phyloP scores from a whole-genome alignment of 108 stramenopile genomes.

The Conticribra weissflogii region DNA sequence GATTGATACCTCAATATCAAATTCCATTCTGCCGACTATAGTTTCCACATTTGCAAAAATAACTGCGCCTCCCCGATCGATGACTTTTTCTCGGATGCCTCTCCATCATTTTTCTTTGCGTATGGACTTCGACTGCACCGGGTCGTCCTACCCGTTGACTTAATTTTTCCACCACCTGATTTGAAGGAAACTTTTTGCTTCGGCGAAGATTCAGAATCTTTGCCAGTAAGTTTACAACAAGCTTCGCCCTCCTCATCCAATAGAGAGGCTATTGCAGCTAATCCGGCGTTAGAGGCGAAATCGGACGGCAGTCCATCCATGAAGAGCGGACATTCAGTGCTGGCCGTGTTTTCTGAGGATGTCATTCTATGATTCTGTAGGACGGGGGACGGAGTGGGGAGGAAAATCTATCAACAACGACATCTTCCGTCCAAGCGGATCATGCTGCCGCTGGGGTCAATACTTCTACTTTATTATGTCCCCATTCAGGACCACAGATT shows the following conservation, averaged over 20 bases:
- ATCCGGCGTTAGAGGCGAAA: slow-evolving; percentile 61
- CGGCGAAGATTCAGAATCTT: neutral
- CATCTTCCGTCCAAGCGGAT: too few species aligned
- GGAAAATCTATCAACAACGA: too few species aligned
- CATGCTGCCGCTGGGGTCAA: too few species aligned
- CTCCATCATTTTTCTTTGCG: slow-evolving; percentile 15
- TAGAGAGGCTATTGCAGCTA: slow-evolving; percentile 76
- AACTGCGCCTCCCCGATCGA: slow-evolving; percentile 76
- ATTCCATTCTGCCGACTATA: neutral
- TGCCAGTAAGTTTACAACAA: slow-evolving; percentile 1
- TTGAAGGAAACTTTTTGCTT: neutral
- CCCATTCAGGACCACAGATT: too few species aligned
- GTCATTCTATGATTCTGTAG: too few species aligned
- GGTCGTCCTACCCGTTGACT: neutral
- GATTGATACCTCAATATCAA: slow-evolving; percentile 4
- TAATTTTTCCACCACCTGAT: slow-evolving; percentile 35
- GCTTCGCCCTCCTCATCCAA: slow-evolving; percentile 31
- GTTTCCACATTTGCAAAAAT: slow-evolving; percentile 85
- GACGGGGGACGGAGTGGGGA: too few species aligned
- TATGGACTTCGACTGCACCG: slow-evolving; percentile 31
- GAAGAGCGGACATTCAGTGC: slow-evolving; percentile 66
- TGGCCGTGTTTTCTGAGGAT: too few species aligned
- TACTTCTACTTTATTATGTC: too few species aligned
- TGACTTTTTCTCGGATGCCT: slow-evolving; percentile 14
- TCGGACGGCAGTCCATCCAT: slow-evolving; percentile 70